Percentiles rank a stretch among this genome's conserved stretches.
phyloP scores from a whole-genome alignment of 495 filamentous ascomycete species.

The Ramalina intermedia region DNA sequence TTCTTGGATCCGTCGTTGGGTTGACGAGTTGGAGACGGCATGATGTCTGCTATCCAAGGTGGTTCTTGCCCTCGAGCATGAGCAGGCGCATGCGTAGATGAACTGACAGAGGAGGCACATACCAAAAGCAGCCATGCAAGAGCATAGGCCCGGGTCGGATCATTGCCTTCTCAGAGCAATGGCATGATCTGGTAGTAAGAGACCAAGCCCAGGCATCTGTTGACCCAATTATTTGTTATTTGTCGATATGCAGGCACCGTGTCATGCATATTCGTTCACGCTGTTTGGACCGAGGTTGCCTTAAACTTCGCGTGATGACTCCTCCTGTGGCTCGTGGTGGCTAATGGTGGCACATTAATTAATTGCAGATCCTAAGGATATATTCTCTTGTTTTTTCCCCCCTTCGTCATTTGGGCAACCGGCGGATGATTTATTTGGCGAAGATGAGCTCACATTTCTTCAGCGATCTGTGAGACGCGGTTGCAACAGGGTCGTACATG shows the following conservation, averaged over 20 bases:
- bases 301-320: no score
- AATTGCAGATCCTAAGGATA: no score
- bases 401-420: no score
- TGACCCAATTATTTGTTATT: background rate
- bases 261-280: no score
- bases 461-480: background rate
- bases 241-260: no score
- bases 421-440: no score
- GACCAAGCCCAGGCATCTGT: background rate
- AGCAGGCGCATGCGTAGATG: background rate
- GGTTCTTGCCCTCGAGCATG: constrained; percentile 30
- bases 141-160: constrained; percentile 8
- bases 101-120: constrained; percentile 14
- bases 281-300: no score
- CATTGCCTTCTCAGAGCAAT: no score
- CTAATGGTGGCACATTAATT: no score
- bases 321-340: no score
- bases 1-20: constrained; percentile 23
- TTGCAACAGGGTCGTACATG: background rate
- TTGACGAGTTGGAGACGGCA: constrained; percentile 18
- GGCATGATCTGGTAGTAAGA: background rate
- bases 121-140: constrained; percentile 53
- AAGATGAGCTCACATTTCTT: no score
- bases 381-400: no score
- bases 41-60: constrained; percentile 39